Evolutionary conservation across 2,329 filamentous ascomycete species (phyloP), one percentile per base, ranked within the genome.

Genomic region (Stenocarpella maydis): DNA sequence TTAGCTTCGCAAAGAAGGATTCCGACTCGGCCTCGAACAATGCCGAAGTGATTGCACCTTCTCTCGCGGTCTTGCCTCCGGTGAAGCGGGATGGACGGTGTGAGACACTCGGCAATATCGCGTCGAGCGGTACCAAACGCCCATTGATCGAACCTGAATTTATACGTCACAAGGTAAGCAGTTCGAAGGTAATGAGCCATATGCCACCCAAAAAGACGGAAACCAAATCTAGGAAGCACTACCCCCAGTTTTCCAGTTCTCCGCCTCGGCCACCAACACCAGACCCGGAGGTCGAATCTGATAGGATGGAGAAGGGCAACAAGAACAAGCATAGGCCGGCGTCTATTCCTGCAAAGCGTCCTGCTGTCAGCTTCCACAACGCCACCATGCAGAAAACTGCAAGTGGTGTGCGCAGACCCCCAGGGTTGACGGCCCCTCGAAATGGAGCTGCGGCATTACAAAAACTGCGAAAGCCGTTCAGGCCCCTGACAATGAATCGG

Each of bases 171-270:
- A 86, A 80, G 66, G 76, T 88, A 3, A 74, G 80, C n/a, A 74
- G 74, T 2, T 78, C 77, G 4, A 81, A 76, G 60, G 70, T 80
- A 15, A 72, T 80, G 14, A 74, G 74, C 24, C 80, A 78, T 2
- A 60, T 28, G 31, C 82, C 69, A 74, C 58, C 72, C 74, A 45
- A 77, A 8, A 72, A 75, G 2, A 73, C 72, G 4, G 64, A 73
- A 45, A 75, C 72, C 39, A 49, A 26, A 10, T 77, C 78, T 2
- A 78, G 77, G 67, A 85, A 84, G 63, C 78, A 79, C 9, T 91
- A 92, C 73, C 76, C 82, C 0, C 85, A 83, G 71, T 88, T 90
- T 74, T 89, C 87, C 0, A 90, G 87, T 77, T 88, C 87, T 21
- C 87, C 88, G 4, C 76, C 80, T 3, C 75, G 76, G n/a, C 76